phyloP scores from a whole-genome alignment of 2,329 filamentous ascomycete species.

The Aspergillus glaucus region DNA sequence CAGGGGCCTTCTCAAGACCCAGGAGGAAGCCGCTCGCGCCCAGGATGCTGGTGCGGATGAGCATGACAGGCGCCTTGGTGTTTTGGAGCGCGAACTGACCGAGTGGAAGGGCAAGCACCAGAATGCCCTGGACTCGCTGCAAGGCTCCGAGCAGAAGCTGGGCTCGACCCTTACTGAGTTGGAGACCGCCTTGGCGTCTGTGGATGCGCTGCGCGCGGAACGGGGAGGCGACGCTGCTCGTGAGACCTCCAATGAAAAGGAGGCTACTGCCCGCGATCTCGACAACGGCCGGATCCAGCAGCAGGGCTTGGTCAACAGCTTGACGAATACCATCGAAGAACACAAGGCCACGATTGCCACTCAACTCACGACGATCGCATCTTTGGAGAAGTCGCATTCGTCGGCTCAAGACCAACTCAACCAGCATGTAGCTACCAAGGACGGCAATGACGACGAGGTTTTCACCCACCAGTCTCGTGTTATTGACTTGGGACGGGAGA shows the following conservation, averaged over 20 bases:
- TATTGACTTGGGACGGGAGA: constrained; percentile 50
- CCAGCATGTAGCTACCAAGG: constrained; percentile 56
- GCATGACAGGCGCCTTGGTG: constrained; percentile 55
- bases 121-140: constrained; percentile 62
- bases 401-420: constrained; percentile 63
- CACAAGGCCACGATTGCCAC: constrained; percentile 68
- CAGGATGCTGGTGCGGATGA: constrained; percentile 28
- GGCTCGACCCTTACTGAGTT: constrained; percentile 66
- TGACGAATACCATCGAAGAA: constrained; percentile 72
- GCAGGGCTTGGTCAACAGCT: constrained; percentile 51
- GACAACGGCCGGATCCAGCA: constrained; percentile 52
- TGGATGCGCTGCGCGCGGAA: constrained; percentile 43
- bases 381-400: constrained; percentile 67
- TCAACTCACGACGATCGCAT: constrained; percentile 63
- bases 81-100: constrained; percentile 65
- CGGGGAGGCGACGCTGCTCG: constrained; percentile 25
- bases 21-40: constrained; percentile 30
- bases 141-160: constrained; percentile 66
- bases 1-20: constrained; percentile 47
- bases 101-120: constrained; percentile 73
- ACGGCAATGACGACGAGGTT: constrained; percentile 49
- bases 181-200: constrained; percentile 56
- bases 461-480: constrained; percentile 39
- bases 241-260: constrained; percentile 28
- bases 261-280: constrained; percentile 39